These are phyloP conservation scores for Fonsecaea monophora DNA, from an alignment of 2,329 filamentous ascomycete species.

Conservation along the genomic window DNA sequence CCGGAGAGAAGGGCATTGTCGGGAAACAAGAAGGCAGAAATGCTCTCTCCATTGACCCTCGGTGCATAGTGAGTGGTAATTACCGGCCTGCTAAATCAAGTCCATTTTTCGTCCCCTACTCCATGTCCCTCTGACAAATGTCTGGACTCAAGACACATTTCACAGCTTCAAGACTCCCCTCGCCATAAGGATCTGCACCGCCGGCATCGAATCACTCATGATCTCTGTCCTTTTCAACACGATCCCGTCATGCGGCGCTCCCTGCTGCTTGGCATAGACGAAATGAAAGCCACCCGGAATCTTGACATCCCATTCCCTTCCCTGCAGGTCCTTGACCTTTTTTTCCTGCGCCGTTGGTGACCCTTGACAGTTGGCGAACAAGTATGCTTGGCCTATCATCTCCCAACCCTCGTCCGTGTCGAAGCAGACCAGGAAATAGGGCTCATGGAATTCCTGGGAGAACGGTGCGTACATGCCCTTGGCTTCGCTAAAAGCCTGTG, in stretches of 20 bases:
- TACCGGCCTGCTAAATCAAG: neutral
- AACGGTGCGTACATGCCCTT: conserved; percentile 32
- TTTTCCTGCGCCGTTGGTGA: conserved; percentile 18
- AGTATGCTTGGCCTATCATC: conserved; percentile 35
- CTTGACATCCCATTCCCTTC: conserved; percentile 37
- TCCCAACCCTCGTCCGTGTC: conserved; percentile 32
- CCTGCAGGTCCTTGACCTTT: conserved; percentile 31
- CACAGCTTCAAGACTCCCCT: conserved; percentile 33
- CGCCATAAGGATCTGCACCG: conserved; percentile 34
- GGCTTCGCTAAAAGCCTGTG: conserved; percentile 24
- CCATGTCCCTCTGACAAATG: neutral
- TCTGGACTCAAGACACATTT: neutral
- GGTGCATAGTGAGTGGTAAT: neutral
- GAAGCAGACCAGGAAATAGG: conserved; percentile 32
- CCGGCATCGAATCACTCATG: conserved; percentile 32
- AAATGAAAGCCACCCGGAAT: conserved; percentile 34
- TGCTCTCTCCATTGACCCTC: neutral
- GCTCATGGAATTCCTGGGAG: conserved; percentile 35
- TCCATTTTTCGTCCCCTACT: neutral
- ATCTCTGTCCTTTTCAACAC: conserved; percentile 31
- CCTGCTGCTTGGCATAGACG: conserved; percentile 30
- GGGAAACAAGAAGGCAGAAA: neutral
- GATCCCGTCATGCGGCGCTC: conserved; percentile 31
- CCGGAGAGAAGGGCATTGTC: neutral
- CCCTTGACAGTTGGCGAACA: conserved; percentile 32